phyloP scores from a whole-genome alignment of 495 filamentous ascomycete genomes.

The Lindgomyces ingoldianus region DNA sequence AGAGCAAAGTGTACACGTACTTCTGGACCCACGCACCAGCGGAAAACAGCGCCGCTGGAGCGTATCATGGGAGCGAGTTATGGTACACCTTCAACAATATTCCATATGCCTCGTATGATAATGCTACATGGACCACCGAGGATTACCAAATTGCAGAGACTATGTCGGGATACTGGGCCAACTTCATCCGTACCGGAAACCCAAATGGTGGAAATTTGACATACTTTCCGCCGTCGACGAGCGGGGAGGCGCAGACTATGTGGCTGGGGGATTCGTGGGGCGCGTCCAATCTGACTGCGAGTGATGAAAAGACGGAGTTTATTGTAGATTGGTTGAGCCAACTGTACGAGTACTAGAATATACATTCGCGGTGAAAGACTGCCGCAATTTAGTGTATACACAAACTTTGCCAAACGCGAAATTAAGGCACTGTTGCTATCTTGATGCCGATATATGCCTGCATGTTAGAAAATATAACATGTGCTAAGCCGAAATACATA shows the following conservation, averaged over 20 bases:
- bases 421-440: no score
- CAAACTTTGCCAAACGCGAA: no score
- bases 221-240: background rate
- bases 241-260: background rate
- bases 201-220: conserved; percentile 6
- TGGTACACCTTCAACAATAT: conserved; percentile 8
- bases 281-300: background rate
- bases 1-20: conserved; percentile 4
- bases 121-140: background rate
- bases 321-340: background rate
- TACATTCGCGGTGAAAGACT: no score
- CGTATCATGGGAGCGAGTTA: conserved; percentile 1
- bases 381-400: no score
- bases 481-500: no score
- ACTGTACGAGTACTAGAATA: background rate
- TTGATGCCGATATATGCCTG: no score
- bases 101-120: conserved; percentile 1
- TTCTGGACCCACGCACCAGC: conserved; percentile 1
- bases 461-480: no score
- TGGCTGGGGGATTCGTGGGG: conserved; percentile 2
- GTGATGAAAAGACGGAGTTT: conserved; percentile 1
- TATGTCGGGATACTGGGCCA: background rate
- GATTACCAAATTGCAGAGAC: conserved; percentile 1
- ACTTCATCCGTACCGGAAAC: background rate
- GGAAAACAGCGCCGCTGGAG: background rate